Evolutionary conservation across 768 basidiomycete species (phyloP).

Genomic region (Pilatotrama ljubarskyi): DNA sequence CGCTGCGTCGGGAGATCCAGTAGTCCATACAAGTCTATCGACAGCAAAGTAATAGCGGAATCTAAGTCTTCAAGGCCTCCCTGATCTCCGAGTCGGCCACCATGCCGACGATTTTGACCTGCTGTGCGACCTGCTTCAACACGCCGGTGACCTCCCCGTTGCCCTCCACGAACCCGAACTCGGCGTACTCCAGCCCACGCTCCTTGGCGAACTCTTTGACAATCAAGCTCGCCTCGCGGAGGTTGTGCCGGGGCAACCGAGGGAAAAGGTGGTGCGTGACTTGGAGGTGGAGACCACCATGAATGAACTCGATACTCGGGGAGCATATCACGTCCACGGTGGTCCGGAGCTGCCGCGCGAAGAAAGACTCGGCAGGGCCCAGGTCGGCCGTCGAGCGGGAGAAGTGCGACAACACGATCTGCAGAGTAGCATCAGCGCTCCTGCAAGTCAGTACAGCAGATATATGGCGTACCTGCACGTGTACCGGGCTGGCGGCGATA

Average conservation of each 20-base stretch:
- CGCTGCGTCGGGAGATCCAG: too few species aligned
- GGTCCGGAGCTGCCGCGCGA: slow-evolving; percentile 93
- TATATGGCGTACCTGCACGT: slow-evolving; percentile 73
- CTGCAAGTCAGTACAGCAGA: not conserved
- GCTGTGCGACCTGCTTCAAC: slow-evolving; percentile 81
- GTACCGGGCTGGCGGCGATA: slow-evolving; percentile 83
- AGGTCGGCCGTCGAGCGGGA: slow-evolving; percentile 92
- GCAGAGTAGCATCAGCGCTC: not conserved
- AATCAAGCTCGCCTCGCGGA: slow-evolving; percentile 75
- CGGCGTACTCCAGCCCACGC: slow-evolving; percentile 82
- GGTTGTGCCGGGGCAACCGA: slow-evolving; percentile 90
- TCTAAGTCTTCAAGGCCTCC: slow-evolving; percentile 51
- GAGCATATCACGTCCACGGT: slow-evolving; percentile 94
- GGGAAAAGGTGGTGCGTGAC: slow-evolving; percentile 98
- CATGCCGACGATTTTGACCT: slow-evolving; percentile 76
- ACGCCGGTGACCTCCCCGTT: slow-evolving; percentile 85
- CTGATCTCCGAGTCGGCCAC: slow-evolving; percentile 78
- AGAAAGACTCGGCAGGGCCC: slow-evolving; percentile 89
- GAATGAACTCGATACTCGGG: slow-evolving; percentile 80
- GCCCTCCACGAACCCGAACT: slow-evolving; percentile 87
- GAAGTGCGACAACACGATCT: slow-evolving; percentile 98
- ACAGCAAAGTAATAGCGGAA: too few species aligned
- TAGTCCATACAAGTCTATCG: not conserved
- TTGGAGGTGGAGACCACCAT: slow-evolving; percentile 97
- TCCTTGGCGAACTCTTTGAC: slow-evolving; percentile 89